Conservation (phyloP, 352 stramenopile genomes). For the Blastocystis sp. region DNA sequence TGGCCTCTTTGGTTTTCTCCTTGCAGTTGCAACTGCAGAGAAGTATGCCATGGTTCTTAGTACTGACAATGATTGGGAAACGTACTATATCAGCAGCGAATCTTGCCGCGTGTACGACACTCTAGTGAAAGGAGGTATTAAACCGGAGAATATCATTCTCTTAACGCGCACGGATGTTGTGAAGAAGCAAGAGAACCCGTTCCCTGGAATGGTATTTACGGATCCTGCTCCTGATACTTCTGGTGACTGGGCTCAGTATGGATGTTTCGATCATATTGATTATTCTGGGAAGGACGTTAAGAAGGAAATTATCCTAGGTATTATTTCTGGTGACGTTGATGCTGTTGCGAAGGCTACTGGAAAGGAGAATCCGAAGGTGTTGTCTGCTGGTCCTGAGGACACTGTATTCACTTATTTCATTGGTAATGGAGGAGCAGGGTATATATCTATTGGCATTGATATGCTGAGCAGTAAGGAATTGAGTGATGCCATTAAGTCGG, state of each 20-base stretch:
- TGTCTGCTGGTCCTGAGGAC: neutral
- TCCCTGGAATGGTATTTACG: slow-evolving; percentile 28
- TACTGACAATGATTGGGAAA: neutral
- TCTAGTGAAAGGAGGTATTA: too few relatives aligned
- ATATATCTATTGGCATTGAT: neutral
- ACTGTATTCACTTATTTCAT: slow-evolving; percentile 54
- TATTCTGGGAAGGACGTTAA: neutral
- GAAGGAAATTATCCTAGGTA: neutral
- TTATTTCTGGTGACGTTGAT: slow-evolving; percentile 2
- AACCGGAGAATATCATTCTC: neutral
- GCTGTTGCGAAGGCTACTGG: neutral
- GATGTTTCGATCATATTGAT: slow-evolving; percentile 26
- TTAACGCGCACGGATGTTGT: neutral
- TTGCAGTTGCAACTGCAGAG: neutral
- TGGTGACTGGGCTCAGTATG: neutral
- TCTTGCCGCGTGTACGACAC: too few relatives aligned
- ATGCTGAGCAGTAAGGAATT: neutral
- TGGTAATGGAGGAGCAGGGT: neutral
- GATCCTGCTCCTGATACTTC: neutral
- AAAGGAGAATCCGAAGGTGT: slow-evolving; percentile 46
- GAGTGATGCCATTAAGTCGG: neutral
- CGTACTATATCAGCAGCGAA: too few relatives aligned
- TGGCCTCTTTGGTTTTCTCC: too few relatives aligned
- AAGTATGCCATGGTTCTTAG: slow-evolving; percentile 23
- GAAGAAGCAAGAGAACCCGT: neutral